Conservation (phyloP, 2,329 filamentous ascomycete genomes). For the Ambrosiella cleistominuta region DNA sequence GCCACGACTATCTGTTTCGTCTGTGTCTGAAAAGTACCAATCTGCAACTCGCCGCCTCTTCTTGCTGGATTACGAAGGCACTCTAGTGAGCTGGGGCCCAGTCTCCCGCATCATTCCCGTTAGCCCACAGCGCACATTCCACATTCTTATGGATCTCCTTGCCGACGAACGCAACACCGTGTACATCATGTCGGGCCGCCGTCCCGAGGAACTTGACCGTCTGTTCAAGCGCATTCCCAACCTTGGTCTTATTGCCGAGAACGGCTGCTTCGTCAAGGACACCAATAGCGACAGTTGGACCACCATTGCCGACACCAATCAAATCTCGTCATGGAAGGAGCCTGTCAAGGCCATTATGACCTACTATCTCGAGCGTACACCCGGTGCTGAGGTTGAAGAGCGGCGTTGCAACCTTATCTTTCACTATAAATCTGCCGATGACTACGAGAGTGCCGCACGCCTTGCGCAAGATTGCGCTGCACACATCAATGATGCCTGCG, state of each 20-base stretch:
- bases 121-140: slow-evolving; percentile 66
- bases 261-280: slow-evolving; percentile 75
- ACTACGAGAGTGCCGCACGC: slow-evolving; percentile 43
- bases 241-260: slow-evolving; percentile 82
- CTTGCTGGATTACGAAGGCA: slow-evolving; percentile 87
- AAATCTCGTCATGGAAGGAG: slow-evolving; percentile 63
- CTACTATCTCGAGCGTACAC: slow-evolving; percentile 80
- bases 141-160: slow-evolving; percentile 65
- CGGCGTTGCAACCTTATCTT: slow-evolving; percentile 63
- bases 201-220: slow-evolving; percentile 71
- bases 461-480: slow-evolving; percentile 81
- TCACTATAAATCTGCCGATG: slow-evolving; percentile 16
- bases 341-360: slow-evolving; percentile 67
- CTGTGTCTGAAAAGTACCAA: slow-evolving; percentile 49
- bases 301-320: slow-evolving; percentile 54
- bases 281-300: slow-evolving; percentile 54
- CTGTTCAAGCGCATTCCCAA: slow-evolving; percentile 71
- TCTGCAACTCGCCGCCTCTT: slow-evolving; percentile 55
- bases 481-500: slow-evolving; percentile 88
- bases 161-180: slow-evolving; percentile 68
- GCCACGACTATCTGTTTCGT: slow-evolving; percentile 58
- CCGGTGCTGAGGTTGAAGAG: slow-evolving; percentile 74
- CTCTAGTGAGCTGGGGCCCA: slow-evolving; percentile 71
- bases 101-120: slow-evolving; percentile 71
- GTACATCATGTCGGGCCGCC: slow-evolving; percentile 84